Evolutionary conservation across 1,139 yeast species (phyloP).

Genomic region (Lodderomyces metapsilosis): DNA sequence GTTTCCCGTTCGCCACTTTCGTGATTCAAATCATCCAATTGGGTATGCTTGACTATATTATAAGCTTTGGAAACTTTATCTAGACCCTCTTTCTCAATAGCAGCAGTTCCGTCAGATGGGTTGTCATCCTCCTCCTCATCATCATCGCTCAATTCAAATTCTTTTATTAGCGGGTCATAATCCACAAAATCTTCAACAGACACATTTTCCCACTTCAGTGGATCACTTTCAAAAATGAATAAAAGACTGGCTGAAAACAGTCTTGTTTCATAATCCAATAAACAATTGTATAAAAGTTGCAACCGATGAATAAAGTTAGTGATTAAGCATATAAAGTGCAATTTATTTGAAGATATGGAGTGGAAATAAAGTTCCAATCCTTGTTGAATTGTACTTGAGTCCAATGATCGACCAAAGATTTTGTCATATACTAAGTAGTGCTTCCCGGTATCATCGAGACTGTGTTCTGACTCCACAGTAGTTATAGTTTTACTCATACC

Average conservation of each 20-base stretch:
- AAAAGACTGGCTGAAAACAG: slow-evolving; percentile 74
- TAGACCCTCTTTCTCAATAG: background rate
- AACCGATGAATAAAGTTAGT: slow-evolving; percentile 54
- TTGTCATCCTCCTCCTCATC: slow-evolving; percentile 28
- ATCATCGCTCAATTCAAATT: slow-evolving; percentile 23
- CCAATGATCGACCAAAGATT: slow-evolving; percentile 64
- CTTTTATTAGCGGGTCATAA: slow-evolving; percentile 38
- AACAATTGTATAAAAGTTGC: slow-evolving; percentile 61
- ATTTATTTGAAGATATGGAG: slow-evolving; percentile 8
- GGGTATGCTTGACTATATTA: background rate
- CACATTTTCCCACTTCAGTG: slow-evolving; percentile 39
- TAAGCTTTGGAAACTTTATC: background rate
- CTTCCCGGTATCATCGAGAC: slow-evolving; percentile 19
- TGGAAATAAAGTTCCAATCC: slow-evolving; percentile 49
- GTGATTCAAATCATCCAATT: background rate
- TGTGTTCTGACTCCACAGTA: slow-evolving; percentile 16
- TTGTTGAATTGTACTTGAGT: slow-evolving; percentile 37
- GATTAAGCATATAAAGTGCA: slow-evolving; percentile 20
- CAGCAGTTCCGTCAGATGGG: slow-evolving; percentile 3
- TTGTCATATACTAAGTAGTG: slow-evolving; percentile 57
- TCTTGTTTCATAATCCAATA: slow-evolving; percentile 61
- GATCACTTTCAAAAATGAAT: slow-evolving; percentile 71
- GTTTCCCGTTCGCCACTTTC: too few relatives aligned
- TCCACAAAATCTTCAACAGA: slow-evolving; percentile 27
- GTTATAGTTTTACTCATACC: slow-evolving; percentile 16